Base-by-base conservation (phyloP, 805 yeast genomes). In the Metschnikowia borealis region DNA sequence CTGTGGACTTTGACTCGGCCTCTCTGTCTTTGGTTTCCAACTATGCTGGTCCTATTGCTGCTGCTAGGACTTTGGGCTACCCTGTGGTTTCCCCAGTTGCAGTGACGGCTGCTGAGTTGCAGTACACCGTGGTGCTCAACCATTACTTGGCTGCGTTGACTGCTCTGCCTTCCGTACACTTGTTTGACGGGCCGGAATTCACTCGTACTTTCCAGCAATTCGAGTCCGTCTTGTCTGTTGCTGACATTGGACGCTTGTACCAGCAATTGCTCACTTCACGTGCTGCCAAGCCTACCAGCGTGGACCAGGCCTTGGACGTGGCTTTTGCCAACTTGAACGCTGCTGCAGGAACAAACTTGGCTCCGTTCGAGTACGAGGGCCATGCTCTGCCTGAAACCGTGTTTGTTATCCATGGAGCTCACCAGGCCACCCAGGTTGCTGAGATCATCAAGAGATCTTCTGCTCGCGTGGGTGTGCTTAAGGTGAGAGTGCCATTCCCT, bases 331-430 rank as follows among this genome's bases (percentile, higher is more conserved):
- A 73, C 39, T 69, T 85, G 62, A 85, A 85, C 69, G 56, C 69
- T 17, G 65, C 75, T n/a, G 68, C 82, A 17, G 84, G 83, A 34
- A 73, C 85, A 14, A 54, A 66, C 15, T 81, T 80, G 62, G 67
- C 75, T 44, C 81, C 84, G 26, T 86, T 87, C 61, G 89, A 87
- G 66, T 89, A 85, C 68, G 69, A 65, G 52, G 97, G 97, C 47
- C 73, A 74, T 48, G 64, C 65, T 8, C 67, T 74, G 49, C 84
- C 96, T 7, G 80, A 80, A 41, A 81, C 85, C 21, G 87, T 91
- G n/a, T 84, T 87, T 65, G 92, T 90, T 33, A 75, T 84, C n/a
- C 83, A 86, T 56, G 96, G 96, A 21, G 75, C 94, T 38, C 68
- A 78, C 39, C 90, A 86, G 64, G 71, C 85, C 15, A 73, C 81